Conservation (phyloP, 2,329 filamentous ascomycete species). For the Fonsecaea multimorphosa region DNA sequence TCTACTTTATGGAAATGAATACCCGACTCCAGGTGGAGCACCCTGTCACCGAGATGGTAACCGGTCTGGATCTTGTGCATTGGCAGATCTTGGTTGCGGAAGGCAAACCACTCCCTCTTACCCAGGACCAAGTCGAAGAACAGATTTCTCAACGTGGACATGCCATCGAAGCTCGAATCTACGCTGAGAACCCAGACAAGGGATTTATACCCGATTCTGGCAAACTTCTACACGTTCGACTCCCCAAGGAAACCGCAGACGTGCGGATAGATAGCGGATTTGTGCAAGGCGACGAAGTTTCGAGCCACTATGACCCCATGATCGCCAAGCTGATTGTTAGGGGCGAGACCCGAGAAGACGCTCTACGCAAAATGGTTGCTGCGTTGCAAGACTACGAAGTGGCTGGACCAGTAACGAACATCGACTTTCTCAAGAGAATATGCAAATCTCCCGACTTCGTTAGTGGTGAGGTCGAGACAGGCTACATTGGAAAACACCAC, state of each 20-base stretch:
- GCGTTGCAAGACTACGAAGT: constrained; percentile 90
- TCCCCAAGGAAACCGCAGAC: constrained; percentile 68
- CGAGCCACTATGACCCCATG: constrained; percentile 97
- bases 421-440: constrained; percentile 91
- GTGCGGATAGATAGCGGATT: constrained; percentile 94
- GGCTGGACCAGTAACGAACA: constrained; percentile 90
- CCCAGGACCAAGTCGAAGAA: constrained; percentile 68
- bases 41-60: constrained; percentile 84
- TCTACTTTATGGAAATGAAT: constrained; percentile 77
- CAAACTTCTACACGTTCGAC: constrained; percentile 79
- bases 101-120: constrained; percentile 69
- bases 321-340: constrained; percentile 96
- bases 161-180: constrained; percentile 94
- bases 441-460: constrained; percentile 83
- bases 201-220: constrained; percentile 96
- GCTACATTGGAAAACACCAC: constrained; percentile 90
- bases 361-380: constrained; percentile 79
- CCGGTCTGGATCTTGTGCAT: constrained; percentile 79
- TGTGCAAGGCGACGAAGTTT: constrained; percentile 86
- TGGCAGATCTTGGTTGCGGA: constrained; percentile 93
- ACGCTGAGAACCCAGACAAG: constrained; percentile 89
- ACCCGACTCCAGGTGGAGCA: constrained; percentile 94
- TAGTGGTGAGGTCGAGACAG: constrained; percentile 87
- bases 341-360: constrained; percentile 76
- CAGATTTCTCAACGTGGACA: constrained; percentile 77